Base-by-base conservation (phyloP, 2,329 filamentous ascomycete species). In the Lomentospora prolificans region DNA sequence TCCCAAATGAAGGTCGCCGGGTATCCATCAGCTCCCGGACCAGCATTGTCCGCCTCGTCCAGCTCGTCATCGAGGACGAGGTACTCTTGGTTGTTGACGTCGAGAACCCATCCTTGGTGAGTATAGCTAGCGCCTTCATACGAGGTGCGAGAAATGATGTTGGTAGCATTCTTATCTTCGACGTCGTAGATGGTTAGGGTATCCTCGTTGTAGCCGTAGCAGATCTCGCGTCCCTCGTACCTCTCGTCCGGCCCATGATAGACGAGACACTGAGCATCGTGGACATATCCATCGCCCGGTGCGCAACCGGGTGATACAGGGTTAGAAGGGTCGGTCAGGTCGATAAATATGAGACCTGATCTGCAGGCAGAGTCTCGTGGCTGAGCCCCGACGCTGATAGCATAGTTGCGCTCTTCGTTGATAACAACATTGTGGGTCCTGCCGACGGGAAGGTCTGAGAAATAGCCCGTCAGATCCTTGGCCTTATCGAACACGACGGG, bases 211-310 rank as follows among this genome's bases (percentile, higher is more conserved):
- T 78, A 81, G 57, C 72, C 75, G 61, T 79, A 80, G 72, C 78
- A 81, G 61, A 81, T 78, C 55, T 81, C 76, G 2, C 67, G 69
- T 24, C 73, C 76, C 3, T 66, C 64, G 63, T 75, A 81, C 24
- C 69, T 61, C 24, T 64, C 66, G 58, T 80, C 74, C 0, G 78
- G 77, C 0, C 79, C 78, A 6, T 70, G 72, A 60, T 81, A 81
- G 28, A 76, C 72, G 25, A 82, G 65, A 58, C 79, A 82, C 62
- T 83, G 79, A 0, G 80, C 80, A 58, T 84, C 80, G 61, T 83
- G 80, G 2, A 82, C 79, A 54, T 83, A 83, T 1, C 80, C 79
- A 56, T 83, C 80, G 1, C 70, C 65, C 10, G 70, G 69, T 7
- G 75, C 76, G 58, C 79, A 82, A 8, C 80, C 80, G 9, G 78